A percentile compares a stretch with the other conserved stretches of the same genome.
Conservation (phyloP, 176 grass and related monocot genomes). For the Aegilops umbellulata region DNA sequence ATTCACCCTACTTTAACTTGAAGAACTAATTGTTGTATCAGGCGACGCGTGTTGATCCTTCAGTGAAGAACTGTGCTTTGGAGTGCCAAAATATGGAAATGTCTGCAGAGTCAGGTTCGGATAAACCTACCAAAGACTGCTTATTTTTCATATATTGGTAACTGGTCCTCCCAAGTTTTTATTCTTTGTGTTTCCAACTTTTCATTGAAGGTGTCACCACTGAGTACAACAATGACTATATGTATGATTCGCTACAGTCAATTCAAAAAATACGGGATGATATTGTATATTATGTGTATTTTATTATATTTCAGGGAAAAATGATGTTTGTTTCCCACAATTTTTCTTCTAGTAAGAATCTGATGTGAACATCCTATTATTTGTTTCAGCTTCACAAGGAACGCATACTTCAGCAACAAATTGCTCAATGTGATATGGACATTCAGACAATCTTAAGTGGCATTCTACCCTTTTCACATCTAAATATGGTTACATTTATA, state of each 20-base stretch:
- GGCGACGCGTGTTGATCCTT: background rate
- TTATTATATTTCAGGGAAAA: background rate
- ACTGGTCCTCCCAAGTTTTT: background rate
- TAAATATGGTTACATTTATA: background rate
- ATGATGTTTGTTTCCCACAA: background rate
- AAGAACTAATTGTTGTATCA: conserved; percentile 11
- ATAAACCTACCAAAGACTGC: background rate
- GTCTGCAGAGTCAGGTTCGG: background rate
- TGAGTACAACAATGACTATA: too few relatives aligned
- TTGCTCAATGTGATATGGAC: conserved; percentile 40
- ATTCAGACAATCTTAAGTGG: conserved; percentile 33
- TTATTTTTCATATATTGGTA: background rate
- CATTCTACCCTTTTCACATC: conserved; percentile 8
- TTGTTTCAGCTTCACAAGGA: conserved; percentile 28
- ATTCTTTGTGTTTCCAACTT: background rate
- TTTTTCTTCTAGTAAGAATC: background rate
- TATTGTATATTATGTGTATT: conserved; percentile 6
- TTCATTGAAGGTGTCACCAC: background rate
- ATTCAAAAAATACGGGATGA: conserved; percentile 11
- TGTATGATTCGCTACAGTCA: background rate
- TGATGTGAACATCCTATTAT: background rate
- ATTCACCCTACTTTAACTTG: conserved; percentile 16
- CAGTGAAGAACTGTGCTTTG: background rate
- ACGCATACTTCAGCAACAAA: conserved; percentile 22
- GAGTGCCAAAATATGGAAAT: background rate